Conservation (phyloP, 2,329 filamentous ascomycete species). For the Paecilomyces dactylethromorphus region DNA sequence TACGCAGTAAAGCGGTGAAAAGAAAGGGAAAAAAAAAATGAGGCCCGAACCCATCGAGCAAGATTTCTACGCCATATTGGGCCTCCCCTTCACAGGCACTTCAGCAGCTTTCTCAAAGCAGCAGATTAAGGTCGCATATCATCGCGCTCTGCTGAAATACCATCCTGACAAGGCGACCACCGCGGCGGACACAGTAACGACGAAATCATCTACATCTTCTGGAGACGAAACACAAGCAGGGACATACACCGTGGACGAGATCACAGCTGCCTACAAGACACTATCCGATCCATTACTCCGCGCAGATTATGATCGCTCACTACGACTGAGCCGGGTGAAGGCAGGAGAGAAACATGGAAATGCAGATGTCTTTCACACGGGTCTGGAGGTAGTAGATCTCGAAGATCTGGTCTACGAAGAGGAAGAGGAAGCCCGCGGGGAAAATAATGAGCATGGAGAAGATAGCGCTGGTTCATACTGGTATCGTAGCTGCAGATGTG, state of each 20-base stretch:
- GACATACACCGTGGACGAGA: conserved; percentile 45
- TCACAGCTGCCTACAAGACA: conserved; percentile 52
- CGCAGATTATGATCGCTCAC: conserved; percentile 43
- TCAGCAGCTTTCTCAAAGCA: conserved; percentile 25
- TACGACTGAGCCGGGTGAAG: conserved; percentile 29
- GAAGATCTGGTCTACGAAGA: conserved; percentile 46
- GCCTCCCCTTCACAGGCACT: conserved; percentile 23
- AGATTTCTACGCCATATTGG: conserved; percentile 35
- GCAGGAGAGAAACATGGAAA: conserved; percentile 11
- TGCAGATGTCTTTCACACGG: conserved; percentile 37
- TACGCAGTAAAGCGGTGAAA: neutral
- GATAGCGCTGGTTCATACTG: conserved; percentile 35
- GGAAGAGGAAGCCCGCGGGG: conserved; percentile 19
- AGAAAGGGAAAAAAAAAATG: conserved; percentile 3
- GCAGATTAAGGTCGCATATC: conserved; percentile 51
- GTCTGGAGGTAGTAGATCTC: conserved; percentile 52
- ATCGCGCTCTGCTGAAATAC: conserved; percentile 48
- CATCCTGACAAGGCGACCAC: conserved; percentile 52
- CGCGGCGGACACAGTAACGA: conserved; percentile 1
- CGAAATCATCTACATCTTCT: neutral
- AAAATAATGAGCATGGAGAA: conserved; percentile 37
- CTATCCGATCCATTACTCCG: conserved; percentile 40
- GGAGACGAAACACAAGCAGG: neutral
- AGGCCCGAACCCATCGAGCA: conserved; percentile 6
- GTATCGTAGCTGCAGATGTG: conserved; percentile 52